Conservation (phyloP, 768 basidiomycete genomes). For the Suillus tomentosus region DNA sequence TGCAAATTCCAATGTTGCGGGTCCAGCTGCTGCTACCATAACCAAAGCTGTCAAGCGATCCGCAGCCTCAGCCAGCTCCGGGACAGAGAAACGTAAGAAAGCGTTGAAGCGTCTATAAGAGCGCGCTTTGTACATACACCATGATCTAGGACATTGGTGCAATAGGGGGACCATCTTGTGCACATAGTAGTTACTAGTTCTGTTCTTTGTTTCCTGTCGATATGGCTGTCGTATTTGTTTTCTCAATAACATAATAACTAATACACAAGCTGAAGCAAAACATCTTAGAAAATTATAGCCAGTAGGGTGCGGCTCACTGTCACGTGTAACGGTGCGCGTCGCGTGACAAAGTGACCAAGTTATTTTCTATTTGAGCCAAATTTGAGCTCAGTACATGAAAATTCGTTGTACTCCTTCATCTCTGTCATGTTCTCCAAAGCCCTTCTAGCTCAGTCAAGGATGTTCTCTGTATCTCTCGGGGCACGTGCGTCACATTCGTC, state of each 20-base stretch:
- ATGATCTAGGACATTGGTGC: constrained; percentile 6
- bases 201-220: constrained; percentile 1
- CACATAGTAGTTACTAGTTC: background rate
- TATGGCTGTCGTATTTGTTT: constrained; percentile 9
- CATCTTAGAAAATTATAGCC: too few species aligned
- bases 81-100: constrained; percentile 86
- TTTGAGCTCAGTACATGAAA: background rate
- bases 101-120: constrained; percentile 74
- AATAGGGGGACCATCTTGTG: background rate
- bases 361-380: constrained; percentile 7
- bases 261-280: background rate
- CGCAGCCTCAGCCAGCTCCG: constrained; percentile 56
- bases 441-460: constrained; percentile 21
- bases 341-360: constrained; percentile 11
- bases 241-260: background rate
- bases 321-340: constrained; percentile 23
- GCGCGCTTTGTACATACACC: constrained; percentile 11
- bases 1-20: constrained; percentile 67
- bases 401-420: background rate
- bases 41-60: constrained; percentile 69
- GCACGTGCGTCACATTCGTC: constrained; percentile 20
- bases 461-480: constrained; percentile 15
- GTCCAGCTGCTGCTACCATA: constrained; percentile 34
- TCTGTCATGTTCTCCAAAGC: constrained; percentile 25
- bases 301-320: background rate